Percentiles rank a stretch among this genome's conserved stretches.
Evolutionary conservation across 805 yeast species (phyloP).

Genomic region (Grigorovia jiainica): DNA sequence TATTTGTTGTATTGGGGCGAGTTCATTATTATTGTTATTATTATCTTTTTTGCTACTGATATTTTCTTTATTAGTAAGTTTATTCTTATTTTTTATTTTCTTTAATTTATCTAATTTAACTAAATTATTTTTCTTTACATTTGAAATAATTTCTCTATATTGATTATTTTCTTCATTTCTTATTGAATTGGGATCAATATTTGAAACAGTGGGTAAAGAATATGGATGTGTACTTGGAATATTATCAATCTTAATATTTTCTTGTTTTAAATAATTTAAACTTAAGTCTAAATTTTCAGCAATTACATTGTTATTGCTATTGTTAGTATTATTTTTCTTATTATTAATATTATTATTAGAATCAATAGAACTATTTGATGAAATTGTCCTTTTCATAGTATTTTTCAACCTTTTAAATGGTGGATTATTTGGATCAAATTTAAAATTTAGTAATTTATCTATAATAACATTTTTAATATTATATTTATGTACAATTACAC

Average conservation of each 20-base stretch:
- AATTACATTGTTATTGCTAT: neutral
- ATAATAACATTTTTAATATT: constrained; percentile 43
- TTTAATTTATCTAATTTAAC: neutral
- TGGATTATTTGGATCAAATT: constrained; percentile 38
- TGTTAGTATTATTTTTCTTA: neutral
- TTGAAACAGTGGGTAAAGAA: neutral
- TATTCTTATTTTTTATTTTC: neutral
- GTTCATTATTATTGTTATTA: neutral
- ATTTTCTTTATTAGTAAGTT: neutral
- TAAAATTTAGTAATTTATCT: constrained; percentile 44
- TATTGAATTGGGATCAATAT: neutral
- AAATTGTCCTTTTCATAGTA: constrained; percentile 23
- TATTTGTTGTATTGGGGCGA: no score
- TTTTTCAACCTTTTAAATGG: constrained; percentile 34
- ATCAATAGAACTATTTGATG: constrained; percentile 11
- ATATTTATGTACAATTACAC: constrained; percentile 43
- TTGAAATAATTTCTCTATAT: constrained; percentile 3
- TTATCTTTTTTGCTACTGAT: constrained; percentile 1
- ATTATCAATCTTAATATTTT: neutral
- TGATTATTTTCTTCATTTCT: constrained; percentile 1
- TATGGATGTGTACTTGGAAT: neutral
- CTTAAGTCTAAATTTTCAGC: neutral
- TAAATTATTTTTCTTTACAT: neutral
- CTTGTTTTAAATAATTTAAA: neutral
- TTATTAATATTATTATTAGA: neutral